A percentile compares a stretch with the other conserved stretches of the same genome.
These are phyloP conservation scores for Fraxinus platypoda DNA, from an alignment of 305 asterid genomes.

Conservation along the genomic window DNA sequence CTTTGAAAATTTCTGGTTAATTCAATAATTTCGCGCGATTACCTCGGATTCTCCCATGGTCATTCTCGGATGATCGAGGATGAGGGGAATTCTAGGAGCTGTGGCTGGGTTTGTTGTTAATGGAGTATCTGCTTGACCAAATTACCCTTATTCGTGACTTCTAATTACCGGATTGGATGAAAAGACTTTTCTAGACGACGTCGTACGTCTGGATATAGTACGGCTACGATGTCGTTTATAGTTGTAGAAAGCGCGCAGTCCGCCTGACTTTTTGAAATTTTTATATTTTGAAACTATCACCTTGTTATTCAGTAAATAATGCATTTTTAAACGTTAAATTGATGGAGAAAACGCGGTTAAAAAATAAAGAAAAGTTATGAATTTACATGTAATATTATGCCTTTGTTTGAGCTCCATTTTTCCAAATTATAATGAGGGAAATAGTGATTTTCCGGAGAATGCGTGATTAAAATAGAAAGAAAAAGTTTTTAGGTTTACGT, in stretches of 20 bases:
- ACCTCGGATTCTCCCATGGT: slow-evolving; percentile 41
- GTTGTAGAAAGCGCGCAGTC: slow-evolving; percentile 23
- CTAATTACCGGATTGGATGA: slow-evolving; percentile 7
- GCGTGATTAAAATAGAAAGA: too few species aligned
- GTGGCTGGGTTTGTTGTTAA: neutral
- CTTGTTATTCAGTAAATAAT: too few species aligned
- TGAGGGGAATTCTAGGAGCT: neutral
- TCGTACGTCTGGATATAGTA: neutral
- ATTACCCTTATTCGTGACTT: slow-evolving; percentile 1
- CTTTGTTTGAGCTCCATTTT: too few species aligned
- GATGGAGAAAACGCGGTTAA: too few species aligned
- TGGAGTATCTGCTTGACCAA: slow-evolving; percentile 13
- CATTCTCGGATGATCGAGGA: slow-evolving; percentile 19
- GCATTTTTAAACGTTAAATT: too few species aligned
- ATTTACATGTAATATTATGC: too few species aligned
- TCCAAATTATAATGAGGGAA: too few species aligned
- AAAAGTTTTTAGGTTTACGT: too few species aligned
- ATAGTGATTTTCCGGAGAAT: too few species aligned
- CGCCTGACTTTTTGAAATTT: neutral
- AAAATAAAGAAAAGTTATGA: too few species aligned
- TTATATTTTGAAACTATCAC: neutral
- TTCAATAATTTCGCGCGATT: slow-evolving; percentile 6
- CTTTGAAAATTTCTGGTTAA: neutral
- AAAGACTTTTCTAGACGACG: neutral
- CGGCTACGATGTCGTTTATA: neutral